Evolutionary conservation across 1,284 basidiomycete genomes (phyloP).

Genomic region (Puccinia coronata): DNA sequence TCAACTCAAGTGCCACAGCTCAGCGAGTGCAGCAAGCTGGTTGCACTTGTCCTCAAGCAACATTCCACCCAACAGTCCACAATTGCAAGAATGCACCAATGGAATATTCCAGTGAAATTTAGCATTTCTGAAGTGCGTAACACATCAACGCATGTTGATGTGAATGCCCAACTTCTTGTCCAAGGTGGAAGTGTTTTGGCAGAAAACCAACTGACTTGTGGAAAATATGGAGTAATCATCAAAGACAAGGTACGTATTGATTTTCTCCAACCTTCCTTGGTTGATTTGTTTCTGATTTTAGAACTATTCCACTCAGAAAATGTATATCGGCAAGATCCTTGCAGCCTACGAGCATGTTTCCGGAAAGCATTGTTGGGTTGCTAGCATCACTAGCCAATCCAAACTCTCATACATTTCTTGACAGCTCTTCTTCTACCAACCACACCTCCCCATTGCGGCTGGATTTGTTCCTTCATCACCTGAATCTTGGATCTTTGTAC

Average conservation of each 20-base stretch:
- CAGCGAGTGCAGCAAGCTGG: slow-evolving; percentile 27
- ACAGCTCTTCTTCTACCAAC: too few relatives aligned
- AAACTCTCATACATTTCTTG: too few relatives aligned
- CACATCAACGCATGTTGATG: slow-evolving; percentile 15
- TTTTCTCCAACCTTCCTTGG: too few relatives aligned
- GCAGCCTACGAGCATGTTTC: too few relatives aligned
- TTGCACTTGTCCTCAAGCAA: slow-evolving; percentile 2
- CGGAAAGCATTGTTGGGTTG: too few relatives aligned
- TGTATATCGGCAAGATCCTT: too few relatives aligned
- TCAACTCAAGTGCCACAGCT: not conserved
- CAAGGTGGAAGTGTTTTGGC: not conserved
- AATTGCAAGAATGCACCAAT: slow-evolving; percentile 13
- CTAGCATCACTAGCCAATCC: too few relatives aligned
- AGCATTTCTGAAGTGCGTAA: not conserved
- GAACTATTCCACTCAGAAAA: too few relatives aligned
- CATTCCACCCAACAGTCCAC: not conserved
- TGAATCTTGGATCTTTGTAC: too few relatives aligned
- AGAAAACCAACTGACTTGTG: not conserved
- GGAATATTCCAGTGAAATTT: slow-evolving; percentile 16
- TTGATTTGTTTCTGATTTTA: too few relatives aligned
- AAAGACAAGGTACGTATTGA: slow-evolving; percentile 7
- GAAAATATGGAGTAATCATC: not conserved
- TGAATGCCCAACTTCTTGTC: not conserved
- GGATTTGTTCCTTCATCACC: too few relatives aligned
- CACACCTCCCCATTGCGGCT: too few relatives aligned